These are phyloP conservation scores for Aspergillus brasiliensis DNA, from an alignment of 2,329 filamentous ascomycete species.

Conservation along the genomic window DNA sequence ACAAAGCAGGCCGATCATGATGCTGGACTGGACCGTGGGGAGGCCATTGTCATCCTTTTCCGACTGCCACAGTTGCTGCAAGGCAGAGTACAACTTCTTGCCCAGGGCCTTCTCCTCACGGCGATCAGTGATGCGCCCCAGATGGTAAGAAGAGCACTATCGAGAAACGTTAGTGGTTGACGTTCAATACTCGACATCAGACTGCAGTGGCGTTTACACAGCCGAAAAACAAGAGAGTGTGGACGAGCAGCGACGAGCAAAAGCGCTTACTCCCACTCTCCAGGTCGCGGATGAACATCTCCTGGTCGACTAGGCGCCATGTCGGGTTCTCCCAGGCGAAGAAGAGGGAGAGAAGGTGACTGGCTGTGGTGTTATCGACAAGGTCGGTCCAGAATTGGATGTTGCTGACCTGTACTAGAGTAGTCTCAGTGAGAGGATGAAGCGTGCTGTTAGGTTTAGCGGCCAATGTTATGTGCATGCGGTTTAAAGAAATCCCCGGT, in stretches of 20 bases:
- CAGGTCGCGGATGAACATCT: constrained; percentile 23
- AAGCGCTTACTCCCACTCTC: constrained; percentile 18
- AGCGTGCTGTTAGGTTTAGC: constrained; percentile 3
- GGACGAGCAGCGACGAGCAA: constrained; percentile 24
- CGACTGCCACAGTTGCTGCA: constrained; percentile 24
- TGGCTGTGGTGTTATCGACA: constrained; percentile 23
- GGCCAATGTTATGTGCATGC: constrained; percentile 20
- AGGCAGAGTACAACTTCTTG: constrained; percentile 22
- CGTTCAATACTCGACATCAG: not conserved
- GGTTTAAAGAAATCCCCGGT: constrained; percentile 16
- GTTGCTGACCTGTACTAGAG: constrained; percentile 16
- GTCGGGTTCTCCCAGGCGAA: constrained; percentile 30
- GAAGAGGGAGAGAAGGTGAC: constrained; percentile 27
- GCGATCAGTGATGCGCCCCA: constrained; percentile 26
- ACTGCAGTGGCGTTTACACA: constrained; percentile 19
- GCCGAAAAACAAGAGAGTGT: constrained; percentile 25
- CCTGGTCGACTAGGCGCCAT: constrained; percentile 27
- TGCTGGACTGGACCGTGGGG: constrained; percentile 24
- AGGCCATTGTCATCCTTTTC: constrained; percentile 17
- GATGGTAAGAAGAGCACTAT: constrained; percentile 27
- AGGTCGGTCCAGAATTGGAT: constrained; percentile 25
- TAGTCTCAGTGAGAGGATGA: constrained; percentile 10
- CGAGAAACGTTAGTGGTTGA: constrained; percentile 1
- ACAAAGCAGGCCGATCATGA: constrained; percentile 26
- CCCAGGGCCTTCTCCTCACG: constrained; percentile 25